phyloP scores from a whole-genome alignment of 805 yeast species.

The Cyberlindnera suaveolens region DNA sequence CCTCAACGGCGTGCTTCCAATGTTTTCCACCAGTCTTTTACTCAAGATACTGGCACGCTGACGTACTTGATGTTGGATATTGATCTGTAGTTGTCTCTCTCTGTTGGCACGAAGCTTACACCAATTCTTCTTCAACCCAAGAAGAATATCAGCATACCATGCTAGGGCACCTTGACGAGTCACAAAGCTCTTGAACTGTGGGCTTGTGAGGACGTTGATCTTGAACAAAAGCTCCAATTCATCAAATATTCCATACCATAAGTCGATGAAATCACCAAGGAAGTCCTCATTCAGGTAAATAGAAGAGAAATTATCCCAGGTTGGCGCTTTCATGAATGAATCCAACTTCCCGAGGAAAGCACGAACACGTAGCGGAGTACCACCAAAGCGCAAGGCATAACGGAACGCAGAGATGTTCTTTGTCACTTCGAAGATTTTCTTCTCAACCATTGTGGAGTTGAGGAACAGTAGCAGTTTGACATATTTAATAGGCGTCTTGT shows the following conservation, averaged over 20 bases:
- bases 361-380: slow-evolving; percentile 53
- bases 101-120: slow-evolving; percentile 34
- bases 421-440: slow-evolving; percentile 38
- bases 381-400: slow-evolving; percentile 65
- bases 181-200: slow-evolving; percentile 33
- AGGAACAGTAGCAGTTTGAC: slow-evolving; percentile 20
- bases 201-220: slow-evolving; percentile 38
- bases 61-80: slow-evolving; percentile 57
- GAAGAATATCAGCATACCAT: slow-evolving; percentile 62
- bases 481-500: slow-evolving; percentile 21
- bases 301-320: slow-evolving; percentile 16
- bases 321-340: slow-evolving; percentile 14
- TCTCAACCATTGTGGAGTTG: slow-evolving; percentile 26
- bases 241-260: slow-evolving; percentile 62
- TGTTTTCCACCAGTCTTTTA: slow-evolving; percentile 28
- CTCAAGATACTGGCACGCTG: slow-evolving; percentile 42
- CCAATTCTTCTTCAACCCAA: slow-evolving; percentile 49
- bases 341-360: slow-evolving; percentile 12
- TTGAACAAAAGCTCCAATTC: slow-evolving; percentile 55
- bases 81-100: slow-evolving; percentile 45
- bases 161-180: slow-evolving; percentile 56
- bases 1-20: slow-evolving; percentile 23
- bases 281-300: slow-evolving; percentile 38
- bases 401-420: slow-evolving; percentile 50
- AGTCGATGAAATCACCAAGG: slow-evolving; percentile 44